Conservation (phyloP, 129 eudicot genomes). For the Deinandra increscens region DNA sequence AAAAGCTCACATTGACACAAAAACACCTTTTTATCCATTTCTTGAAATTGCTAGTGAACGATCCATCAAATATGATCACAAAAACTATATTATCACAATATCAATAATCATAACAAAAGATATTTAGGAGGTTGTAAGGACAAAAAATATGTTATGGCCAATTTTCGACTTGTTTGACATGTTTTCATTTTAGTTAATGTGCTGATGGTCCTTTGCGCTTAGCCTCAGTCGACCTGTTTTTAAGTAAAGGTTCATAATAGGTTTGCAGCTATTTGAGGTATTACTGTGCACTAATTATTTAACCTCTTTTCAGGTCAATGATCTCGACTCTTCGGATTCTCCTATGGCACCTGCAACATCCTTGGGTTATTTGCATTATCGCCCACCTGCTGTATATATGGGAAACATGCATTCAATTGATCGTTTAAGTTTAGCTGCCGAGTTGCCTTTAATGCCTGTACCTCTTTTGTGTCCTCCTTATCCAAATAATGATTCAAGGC, state of each 20-base stretch:
- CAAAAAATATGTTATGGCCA: not conserved
- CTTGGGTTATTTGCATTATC: slow-evolving; percentile 74
- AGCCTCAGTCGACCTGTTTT: not conserved
- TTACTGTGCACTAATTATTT: slow-evolving; percentile 6
- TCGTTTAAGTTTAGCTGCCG: slow-evolving; percentile 52
- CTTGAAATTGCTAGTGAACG: too few relatives aligned
- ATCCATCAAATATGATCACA: not conserved
- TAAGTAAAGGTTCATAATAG: not conserved
- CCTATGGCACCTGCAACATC: slow-evolving; percentile 75
- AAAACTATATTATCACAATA: not conserved
- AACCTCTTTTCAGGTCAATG: slow-evolving; percentile 73
- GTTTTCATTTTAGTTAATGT: not conserved
- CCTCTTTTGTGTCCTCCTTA: slow-evolving; percentile 56
- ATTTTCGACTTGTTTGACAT: not conserved
- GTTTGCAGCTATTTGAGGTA: not conserved
- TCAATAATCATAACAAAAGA: not conserved
- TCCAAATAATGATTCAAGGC: slow-evolving; percentile 33
- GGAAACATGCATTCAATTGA: slow-evolving; percentile 67
- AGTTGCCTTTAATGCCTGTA: slow-evolving; percentile 62
- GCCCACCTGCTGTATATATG: slow-evolving; percentile 88
- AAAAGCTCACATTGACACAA: not conserved
- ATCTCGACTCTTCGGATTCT: slow-evolving; percentile 82
- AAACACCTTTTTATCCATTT: not conserved
- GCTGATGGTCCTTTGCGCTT: not conserved
- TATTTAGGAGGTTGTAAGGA: not conserved